A percentile compares a stretch with the other conserved stretches of the same genome.
phyloP scores from a whole-genome alignment of 208 protist species.

The Crithidia expoeki region DNA sequence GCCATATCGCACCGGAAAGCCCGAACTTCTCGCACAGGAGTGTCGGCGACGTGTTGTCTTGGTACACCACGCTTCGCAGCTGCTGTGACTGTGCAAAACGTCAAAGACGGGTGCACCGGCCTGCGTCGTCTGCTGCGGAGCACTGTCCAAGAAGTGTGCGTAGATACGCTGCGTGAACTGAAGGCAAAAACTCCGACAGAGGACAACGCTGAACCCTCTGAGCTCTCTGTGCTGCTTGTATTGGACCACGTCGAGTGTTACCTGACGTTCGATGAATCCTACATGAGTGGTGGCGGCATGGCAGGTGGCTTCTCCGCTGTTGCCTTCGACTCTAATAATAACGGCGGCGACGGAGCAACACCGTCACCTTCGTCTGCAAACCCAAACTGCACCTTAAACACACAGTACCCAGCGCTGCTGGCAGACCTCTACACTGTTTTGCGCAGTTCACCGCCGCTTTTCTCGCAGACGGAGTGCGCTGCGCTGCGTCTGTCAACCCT shows the following conservation, averaged over 20 bases:
- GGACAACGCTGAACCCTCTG: background rate
- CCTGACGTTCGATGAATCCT: conserved; percentile 17
- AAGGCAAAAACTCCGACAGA: background rate
- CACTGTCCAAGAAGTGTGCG: conserved; percentile 16
- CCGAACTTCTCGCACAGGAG: background rate
- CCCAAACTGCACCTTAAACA: background rate
- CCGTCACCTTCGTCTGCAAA: no score
- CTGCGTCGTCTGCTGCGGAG: conserved; percentile 55
- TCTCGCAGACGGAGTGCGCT: conserved; percentile 32
- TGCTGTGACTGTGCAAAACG: conserved; percentile 32
- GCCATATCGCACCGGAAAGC: background rate
- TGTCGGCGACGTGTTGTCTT: background rate
- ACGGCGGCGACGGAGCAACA: conserved; percentile 10
- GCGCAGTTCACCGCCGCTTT: conserved; percentile 43
- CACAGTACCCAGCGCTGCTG: conserved; percentile 44
- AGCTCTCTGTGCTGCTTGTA: conserved; percentile 45
- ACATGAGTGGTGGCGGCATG: background rate
- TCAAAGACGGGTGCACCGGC: conserved; percentile 46
- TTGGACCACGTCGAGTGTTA: conserved; percentile 79
- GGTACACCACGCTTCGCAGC: conserved; percentile 6
- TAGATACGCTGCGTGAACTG: background rate
- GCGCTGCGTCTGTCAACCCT: conserved; percentile 32
- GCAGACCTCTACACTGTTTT: conserved; percentile 65
- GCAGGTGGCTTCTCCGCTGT: background rate
- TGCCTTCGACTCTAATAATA: no score